Base-by-base conservation (phyloP, 2,329 filamentous ascomycete genomes). In the Aspergillus carbonarius region DNA sequence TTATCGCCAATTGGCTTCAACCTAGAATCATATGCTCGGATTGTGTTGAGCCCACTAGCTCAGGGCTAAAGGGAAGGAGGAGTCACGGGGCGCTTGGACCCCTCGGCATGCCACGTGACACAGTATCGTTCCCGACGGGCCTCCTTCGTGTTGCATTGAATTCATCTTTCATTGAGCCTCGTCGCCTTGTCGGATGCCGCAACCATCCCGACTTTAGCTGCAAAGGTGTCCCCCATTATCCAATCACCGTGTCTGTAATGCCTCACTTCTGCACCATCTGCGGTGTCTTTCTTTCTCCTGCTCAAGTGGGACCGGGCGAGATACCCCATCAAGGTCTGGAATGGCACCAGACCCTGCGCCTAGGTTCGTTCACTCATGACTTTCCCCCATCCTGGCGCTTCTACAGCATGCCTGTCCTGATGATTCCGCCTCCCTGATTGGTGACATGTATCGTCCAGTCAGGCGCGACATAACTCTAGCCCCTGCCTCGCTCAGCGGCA, bases 291-390 rank as follows among this genome's bases (percentile, higher is more conserved):
- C 52, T 59, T 17, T 8, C 12, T 7, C 35, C 13, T 8, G 17
- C 46, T 1, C 23, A n/a, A 2, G 15, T 13, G 10, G 27, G 8
- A 3, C 34, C 35, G 5, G 48, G 13, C 1, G 17, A 13, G 6
- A 18, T 54, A 25, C 49, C 34, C 5, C 6, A 12, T 10, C 15
- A n/a, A 18, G 30, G 30, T 15, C 10, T 55, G 52, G 25, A 50
- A 52, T 59, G 57, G 57, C 46, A 59, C 30, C 52, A 52, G 34
- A 20, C 13, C 30, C 46, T 59, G 15, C 47, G 57, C 17, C 27
- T 48, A n/a, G 37, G 52, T 59, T 37, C 35, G 52, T 30, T 49
- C 18, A 4, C 25, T 8, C 25, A 23, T 12, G n/a, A n/a, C 25
- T 13, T 5, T 17, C n/a, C 20, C 44, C 44, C 10, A 27, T 3